Evolutionary conservation across 169 alveolate genomes (phyloP).

Genomic region (Plasmodium coatneyi): DNA sequence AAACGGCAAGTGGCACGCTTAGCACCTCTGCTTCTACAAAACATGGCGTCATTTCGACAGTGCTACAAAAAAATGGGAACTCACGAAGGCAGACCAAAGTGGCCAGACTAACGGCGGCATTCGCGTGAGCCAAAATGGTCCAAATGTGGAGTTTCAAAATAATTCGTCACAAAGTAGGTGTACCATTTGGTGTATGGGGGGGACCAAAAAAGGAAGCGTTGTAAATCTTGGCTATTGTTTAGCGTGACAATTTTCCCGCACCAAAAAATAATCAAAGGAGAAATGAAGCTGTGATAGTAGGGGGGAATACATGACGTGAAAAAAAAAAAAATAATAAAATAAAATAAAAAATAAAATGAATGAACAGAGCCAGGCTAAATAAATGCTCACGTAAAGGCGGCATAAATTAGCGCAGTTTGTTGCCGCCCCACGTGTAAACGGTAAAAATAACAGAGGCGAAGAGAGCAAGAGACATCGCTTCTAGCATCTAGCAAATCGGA

Average conservation of each 20-base stretch:
- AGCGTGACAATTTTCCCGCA: neutral
- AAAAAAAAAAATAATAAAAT: too few species aligned
- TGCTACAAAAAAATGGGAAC: neutral
- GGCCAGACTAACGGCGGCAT: neutral
- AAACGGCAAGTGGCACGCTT: neutral
- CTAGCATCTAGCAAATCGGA: neutral
- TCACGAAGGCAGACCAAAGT: neutral
- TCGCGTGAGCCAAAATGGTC: neutral
- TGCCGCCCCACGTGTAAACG: neutral
- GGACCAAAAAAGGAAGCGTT: neutral
- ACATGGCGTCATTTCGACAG: neutral
- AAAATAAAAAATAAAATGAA: neutral
- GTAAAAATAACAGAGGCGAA: neutral
- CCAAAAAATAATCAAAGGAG: neutral
- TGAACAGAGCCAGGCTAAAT: neutral
- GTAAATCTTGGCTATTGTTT: neutral
- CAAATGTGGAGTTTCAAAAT: neutral
- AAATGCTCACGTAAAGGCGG: neutral
- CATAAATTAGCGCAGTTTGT: neutral
- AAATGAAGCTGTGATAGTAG: neutral
- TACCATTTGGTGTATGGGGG: neutral
- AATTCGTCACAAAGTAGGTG: neutral
- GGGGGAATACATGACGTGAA: neutral
- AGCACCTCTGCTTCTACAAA: neutral
- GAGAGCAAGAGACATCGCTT: neutral